Evolutionary conservation across 768 basidiomycete species (phyloP).

Genomic region (Serpula lacrymans): DNA sequence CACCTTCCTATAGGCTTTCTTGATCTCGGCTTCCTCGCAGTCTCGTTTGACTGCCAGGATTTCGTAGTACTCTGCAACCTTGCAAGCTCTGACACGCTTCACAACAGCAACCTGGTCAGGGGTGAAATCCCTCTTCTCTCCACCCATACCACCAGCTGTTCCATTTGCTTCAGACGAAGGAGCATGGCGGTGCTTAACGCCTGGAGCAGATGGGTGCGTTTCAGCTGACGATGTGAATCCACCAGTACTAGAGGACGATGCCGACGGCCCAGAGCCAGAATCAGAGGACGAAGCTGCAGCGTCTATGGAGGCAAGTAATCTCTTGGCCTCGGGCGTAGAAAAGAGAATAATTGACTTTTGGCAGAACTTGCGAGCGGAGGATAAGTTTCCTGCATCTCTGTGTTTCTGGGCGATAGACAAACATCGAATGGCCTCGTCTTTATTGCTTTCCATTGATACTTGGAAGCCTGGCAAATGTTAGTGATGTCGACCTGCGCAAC

Average conservation of each 20-base stretch:
- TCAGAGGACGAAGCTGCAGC: conserved; percentile 40
- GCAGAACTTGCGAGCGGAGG: conserved; percentile 84
- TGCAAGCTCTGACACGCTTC: conserved; percentile 81
- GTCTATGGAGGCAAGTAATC: conserved; percentile 66
- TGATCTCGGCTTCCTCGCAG: conserved; percentile 81
- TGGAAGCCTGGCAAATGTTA: conserved; percentile 5
- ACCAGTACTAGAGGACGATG: conserved; percentile 31
- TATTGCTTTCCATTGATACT: conserved; percentile 85
- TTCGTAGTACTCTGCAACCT: conserved; percentile 89
- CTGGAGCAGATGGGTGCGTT: conserved; percentile 70
- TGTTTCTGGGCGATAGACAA: conserved; percentile 77
- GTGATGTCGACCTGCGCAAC: conserved; percentile 15
- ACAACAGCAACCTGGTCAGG: conserved; percentile 80
- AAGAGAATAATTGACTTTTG: conserved; percentile 85
- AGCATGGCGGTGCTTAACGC: conserved; percentile 60
- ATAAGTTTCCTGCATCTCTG: conserved; percentile 63
- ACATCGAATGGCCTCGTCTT: conserved; percentile 84
- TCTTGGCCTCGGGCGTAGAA: conserved; percentile 69
- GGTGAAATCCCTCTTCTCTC: conserved; percentile 84
- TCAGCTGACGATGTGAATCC: conserved; percentile 51
- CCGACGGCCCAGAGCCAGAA: conserved; percentile 36
- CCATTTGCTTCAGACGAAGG: conserved; percentile 32
- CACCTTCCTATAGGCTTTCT: conserved; percentile 97
- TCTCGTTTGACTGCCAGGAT: conserved; percentile 77
- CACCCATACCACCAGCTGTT: conserved; percentile 60